These are phyloP conservation scores for Talaromyces ruber DNA, from an alignment of 495 filamentous ascomycete species.

Conservation along the genomic window DNA sequence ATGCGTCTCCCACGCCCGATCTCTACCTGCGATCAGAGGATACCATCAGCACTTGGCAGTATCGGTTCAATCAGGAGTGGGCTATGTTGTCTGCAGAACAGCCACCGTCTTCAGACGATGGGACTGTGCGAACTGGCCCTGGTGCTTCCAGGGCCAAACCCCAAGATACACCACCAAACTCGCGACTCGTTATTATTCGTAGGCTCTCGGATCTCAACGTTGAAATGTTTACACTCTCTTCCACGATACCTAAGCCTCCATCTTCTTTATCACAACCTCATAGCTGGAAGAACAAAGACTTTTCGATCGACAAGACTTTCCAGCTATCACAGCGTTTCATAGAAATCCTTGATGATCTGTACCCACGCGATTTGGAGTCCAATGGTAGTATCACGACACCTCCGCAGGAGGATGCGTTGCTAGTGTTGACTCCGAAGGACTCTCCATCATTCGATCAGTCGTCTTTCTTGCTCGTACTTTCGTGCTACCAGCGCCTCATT, in stretches of 20 bases:
- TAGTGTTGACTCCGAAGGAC: neutral
- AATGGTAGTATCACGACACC: neutral
- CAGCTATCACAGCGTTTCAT: constrained; percentile 8
- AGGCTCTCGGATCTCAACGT: constrained; percentile 7
- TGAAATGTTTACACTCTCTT: constrained; percentile 5
- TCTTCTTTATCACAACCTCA: neutral
- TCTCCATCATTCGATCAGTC: constrained; percentile 3
- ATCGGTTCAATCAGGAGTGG: constrained; percentile 7
- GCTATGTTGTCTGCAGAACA: constrained; percentile 5
- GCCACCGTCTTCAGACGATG: neutral
- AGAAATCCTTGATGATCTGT: constrained; percentile 6
- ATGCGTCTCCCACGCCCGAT: neutral
- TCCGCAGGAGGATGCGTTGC: neutral
- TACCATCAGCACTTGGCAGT: constrained; percentile 3
- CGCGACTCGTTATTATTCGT: constrained; percentile 5
- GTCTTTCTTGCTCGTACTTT: constrained; percentile 6
- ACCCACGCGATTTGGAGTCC: constrained; percentile 3
- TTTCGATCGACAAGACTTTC: constrained; percentile 7
- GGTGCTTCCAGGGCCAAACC: neutral
- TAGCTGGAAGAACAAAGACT: constrained; percentile 10
- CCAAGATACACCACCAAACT: neutral
- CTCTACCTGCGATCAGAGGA: neutral
- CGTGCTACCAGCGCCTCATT: constrained; percentile 8
- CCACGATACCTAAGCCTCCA: constrained; percentile 4
- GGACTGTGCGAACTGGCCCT: neutral